Base-by-base conservation (phyloP, 2,329 filamentous ascomycete species). In the Pleurostoma richardsiae region DNA sequence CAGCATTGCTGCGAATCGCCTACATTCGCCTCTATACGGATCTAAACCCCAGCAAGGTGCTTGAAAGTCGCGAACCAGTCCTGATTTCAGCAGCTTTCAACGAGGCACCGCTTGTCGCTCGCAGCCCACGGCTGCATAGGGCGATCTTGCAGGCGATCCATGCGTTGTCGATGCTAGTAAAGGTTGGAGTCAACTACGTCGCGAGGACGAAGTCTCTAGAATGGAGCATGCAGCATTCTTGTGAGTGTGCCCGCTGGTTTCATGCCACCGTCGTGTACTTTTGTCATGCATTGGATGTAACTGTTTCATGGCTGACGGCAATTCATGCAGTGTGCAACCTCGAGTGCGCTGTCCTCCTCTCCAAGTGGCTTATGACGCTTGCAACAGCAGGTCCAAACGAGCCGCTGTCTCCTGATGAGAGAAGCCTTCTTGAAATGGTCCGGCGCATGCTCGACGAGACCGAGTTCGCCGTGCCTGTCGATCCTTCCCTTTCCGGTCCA, bases 121-220 rank as follows among this genome's bases (percentile, higher is more conserved):
- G 84, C 44, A 83, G 77, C 45, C 67, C 76, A 26, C 76, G 79
- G 30, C 71, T 86, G 28, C 81, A 79, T 31, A 71, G 82, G 41
- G 84, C 83, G 1, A 77, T 87, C 0, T 74, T 85, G 29, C 84
- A 88, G 55, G 80, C 82, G 2, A 79, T 84, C 29, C 84, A 87
- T 57, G 83, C 84, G 1, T 66, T 88, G 33, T 83, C 82, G 4
- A 82, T 86, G 69, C 68, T 84, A 28, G 79, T 85, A 49, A 84
- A 83, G 59, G 71, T 74, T 10, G 80, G 80, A 0, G 79, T 83
- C 26, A 81, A 80, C 54, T 83, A 81, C 53, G 77, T 83, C 42
- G 79, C 80, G 39, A 73, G 77, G 52, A 78, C 78, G 4, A 82
- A 82, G 61, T 79, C 77, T 2, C 67, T 77, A 1, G 76, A 82